These are phyloP conservation scores for Dendryphion nanum DNA, from an alignment of 2,329 filamentous ascomycete genomes.

Conservation along the genomic window DNA sequence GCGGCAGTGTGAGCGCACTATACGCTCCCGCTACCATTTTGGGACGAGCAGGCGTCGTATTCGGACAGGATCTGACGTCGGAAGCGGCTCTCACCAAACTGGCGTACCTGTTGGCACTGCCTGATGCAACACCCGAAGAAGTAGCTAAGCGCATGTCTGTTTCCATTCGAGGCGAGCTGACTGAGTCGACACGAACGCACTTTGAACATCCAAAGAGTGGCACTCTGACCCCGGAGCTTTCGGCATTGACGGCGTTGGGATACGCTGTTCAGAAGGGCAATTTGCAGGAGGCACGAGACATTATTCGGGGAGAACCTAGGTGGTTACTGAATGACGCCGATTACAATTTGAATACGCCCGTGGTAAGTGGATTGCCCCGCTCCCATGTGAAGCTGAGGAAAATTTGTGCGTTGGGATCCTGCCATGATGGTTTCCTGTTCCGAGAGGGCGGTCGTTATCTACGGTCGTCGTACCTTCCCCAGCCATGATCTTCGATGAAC, in stretches of 20 bases:
- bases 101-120: slow-evolving; percentile 75
- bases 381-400: too few relatives aligned
- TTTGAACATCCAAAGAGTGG: slow-evolving; percentile 71
- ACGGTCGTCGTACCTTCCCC: too few relatives aligned
- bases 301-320: slow-evolving; percentile 65
- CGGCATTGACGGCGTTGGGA: slow-evolving; percentile 72
- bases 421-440: too few relatives aligned
- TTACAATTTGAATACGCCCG: slow-evolving; percentile 74
- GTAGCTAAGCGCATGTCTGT: slow-evolving; percentile 70
- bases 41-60: slow-evolving; percentile 80
- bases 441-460: too few relatives aligned
- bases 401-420: slow-evolving; percentile 19
- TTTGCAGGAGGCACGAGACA: slow-evolving; percentile 61
- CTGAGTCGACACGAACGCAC: slow-evolving; percentile 67
- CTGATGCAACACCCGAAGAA: slow-evolving; percentile 62
- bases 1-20: slow-evolving; percentile 40
- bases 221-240: slow-evolving; percentile 54
- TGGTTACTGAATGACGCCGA: slow-evolving; percentile 72
- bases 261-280: slow-evolving; percentile 77
- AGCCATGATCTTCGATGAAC: background rate
- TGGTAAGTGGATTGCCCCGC: slow-evolving; percentile 38
- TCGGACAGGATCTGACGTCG: slow-evolving; percentile 83
- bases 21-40: slow-evolving; percentile 59
- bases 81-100: slow-evolving; percentile 91
- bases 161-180: slow-evolving; percentile 82